A percentile compares a stretch with the other conserved stretches of the same genome.
Conservation (phyloP, 257 asterid genomes). For the Jaltomata sinuosa region DNA sequence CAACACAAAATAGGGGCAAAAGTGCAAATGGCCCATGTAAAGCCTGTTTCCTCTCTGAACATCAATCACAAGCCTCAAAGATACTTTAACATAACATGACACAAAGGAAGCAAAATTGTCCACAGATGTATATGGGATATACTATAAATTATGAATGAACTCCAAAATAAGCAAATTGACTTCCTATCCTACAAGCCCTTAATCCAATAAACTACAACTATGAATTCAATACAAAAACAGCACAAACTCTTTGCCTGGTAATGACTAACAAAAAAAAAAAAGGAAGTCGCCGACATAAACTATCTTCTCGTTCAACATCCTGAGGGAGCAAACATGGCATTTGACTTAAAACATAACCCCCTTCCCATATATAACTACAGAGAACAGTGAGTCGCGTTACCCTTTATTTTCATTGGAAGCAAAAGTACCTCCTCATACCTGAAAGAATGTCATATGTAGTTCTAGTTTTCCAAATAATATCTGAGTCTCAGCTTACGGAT, state of each 20-base stretch:
- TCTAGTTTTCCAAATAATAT: constrained; percentile 4
- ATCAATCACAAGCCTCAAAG: not conserved
- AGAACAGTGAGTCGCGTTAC: not conserved
- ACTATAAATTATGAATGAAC: not conserved
- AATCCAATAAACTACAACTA: not conserved
- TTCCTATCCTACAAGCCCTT: not conserved
- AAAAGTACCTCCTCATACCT: not conserved
- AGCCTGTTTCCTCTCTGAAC: not conserved
- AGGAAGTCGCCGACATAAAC: not conserved
- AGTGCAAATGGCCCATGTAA: not conserved
- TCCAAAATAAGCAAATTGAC: not conserved
- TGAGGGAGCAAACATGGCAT: not conserved
- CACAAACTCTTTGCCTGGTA: not conserved
- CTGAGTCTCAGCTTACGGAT: not conserved
- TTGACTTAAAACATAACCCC: not conserved
- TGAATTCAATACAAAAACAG: not conserved
- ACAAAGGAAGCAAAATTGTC: not conserved
- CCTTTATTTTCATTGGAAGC: not conserved
- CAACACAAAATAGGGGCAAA: not conserved
- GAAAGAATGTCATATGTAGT: constrained; percentile 10
- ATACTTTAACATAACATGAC: not conserved
- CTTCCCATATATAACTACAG: not conserved
- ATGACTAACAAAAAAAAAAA: not conserved
- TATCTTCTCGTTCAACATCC: not conserved
- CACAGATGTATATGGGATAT: not conserved